A percentile compares a stretch with the other conserved stretches of the same genome.
These are phyloP conservation scores for Lipomyces chichibuensis DNA, from an alignment of 805 yeast species.

Conservation along the genomic window DNA sequence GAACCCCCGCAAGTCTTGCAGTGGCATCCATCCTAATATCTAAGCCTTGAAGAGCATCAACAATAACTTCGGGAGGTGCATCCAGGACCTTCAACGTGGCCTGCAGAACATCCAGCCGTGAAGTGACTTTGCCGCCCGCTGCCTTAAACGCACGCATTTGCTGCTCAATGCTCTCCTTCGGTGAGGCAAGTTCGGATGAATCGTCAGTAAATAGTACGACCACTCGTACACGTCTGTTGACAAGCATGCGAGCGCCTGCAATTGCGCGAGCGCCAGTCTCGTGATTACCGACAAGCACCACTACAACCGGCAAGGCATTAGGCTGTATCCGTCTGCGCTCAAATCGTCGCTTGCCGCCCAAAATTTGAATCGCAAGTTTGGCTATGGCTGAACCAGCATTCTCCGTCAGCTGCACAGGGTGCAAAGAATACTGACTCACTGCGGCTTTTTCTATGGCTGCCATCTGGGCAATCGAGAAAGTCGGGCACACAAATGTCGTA, in stretches of 20 bases:
- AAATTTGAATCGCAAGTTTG: conserved; percentile 57
- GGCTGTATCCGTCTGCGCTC: conserved; percentile 71
- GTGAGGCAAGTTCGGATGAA: conserved; percentile 27
- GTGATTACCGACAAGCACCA: conserved; percentile 68
- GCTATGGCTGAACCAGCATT: conserved; percentile 70
- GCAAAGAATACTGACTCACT: conserved; percentile 56
- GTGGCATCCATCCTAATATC: conserved; percentile 53
- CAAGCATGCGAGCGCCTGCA: conserved; percentile 76
- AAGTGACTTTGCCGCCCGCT: conserved; percentile 70
- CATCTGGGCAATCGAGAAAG: conserved; percentile 75
- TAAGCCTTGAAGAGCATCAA: conserved; percentile 86
- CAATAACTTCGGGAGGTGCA: conserved; percentile 74
- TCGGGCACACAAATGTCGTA: conserved; percentile 36
- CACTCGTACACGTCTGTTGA: conserved; percentile 73
- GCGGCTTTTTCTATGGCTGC: conserved; percentile 71
- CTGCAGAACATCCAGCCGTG: conserved; percentile 40
- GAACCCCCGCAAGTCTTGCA: conserved; percentile 28
- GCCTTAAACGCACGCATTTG: conserved; percentile 61
- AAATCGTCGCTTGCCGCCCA: conserved; percentile 73
- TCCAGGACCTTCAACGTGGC: conserved; percentile 51
- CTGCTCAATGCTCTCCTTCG: conserved; percentile 39
- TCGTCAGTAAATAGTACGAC: conserved; percentile 47
- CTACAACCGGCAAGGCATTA: conserved; percentile 76
- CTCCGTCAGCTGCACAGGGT: conserved; percentile 57
- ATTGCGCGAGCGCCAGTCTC: conserved; percentile 74